Conservation (phyloP, 108 stramenopile genomes). For the Cylindrotheca fusiformis region DNA sequence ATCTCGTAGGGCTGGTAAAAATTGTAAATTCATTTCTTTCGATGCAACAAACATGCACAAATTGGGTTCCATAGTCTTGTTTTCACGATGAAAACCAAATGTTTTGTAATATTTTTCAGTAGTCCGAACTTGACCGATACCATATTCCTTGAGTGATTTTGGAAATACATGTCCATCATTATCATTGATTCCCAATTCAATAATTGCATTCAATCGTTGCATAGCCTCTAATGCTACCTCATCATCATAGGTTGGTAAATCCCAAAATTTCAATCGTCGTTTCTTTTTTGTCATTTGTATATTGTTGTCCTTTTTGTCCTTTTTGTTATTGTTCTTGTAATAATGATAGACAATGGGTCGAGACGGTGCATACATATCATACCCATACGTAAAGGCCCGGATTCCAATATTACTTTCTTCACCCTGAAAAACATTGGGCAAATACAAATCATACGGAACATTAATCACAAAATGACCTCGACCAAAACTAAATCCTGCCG, state of each 20-base stretch:
- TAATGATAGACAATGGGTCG: slow-evolving; percentile 53
- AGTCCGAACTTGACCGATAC: slow-evolving; percentile 44
- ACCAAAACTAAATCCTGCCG: slow-evolving; percentile 80
- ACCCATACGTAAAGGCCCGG: slow-evolving; percentile 69
- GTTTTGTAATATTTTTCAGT: slow-evolving; percentile 35
- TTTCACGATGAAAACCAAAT: slow-evolving; percentile 51
- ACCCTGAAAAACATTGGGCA: slow-evolving; percentile 54
- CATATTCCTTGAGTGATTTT: slow-evolving; percentile 34
- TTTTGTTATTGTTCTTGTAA: slow-evolving; percentile 17
- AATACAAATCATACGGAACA: slow-evolving; percentile 59
- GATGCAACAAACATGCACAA: slow-evolving; percentile 50
- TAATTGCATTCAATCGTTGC: slow-evolving; percentile 68
- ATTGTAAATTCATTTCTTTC: slow-evolving; percentile 41
- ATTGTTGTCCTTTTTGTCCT: slow-evolving; percentile 7
- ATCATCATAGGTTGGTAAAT: slow-evolving; percentile 23
- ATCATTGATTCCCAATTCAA: slow-evolving; percentile 50
- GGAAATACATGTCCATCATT: slow-evolving; percentile 23
- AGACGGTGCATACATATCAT: slow-evolving; percentile 75
- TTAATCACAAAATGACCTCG: slow-evolving; percentile 62
- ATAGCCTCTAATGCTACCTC: slow-evolving; percentile 39
- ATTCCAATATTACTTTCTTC: slow-evolving; percentile 63
- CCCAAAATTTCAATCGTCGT: slow-evolving; percentile 31
- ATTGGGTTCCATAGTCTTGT: slow-evolving; percentile 36
- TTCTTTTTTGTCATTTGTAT: slow-evolving; percentile 19
- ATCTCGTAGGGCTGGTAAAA: slow-evolving; percentile 26